Conservation (phyloP, 106 monocot genomes). For the Apostasia shenzhenica region DNA sequence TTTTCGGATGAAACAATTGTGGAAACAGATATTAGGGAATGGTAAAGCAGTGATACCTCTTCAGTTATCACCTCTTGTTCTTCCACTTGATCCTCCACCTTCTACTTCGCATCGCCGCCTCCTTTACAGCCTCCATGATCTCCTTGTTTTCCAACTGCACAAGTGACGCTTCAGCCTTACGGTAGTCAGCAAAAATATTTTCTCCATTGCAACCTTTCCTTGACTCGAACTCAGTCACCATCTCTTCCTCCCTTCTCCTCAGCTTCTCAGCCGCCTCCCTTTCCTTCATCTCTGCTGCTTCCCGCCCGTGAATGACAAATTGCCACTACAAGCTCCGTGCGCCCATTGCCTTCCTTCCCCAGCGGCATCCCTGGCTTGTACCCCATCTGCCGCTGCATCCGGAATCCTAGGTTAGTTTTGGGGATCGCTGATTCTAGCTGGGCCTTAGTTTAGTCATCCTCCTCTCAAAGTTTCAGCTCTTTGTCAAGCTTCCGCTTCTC, state of each 20-base stretch:
- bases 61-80: constrained; percentile 48
- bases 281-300: constrained; percentile 40
- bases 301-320: constrained; percentile 85
- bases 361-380: constrained; percentile 61
- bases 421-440: constrained; percentile 62
- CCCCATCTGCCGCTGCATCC: constrained; percentile 81
- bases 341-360: constrained; percentile 47
- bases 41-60: constrained; percentile 38
- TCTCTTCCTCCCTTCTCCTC: constrained; percentile 36
- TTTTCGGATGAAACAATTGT: too few species aligned
- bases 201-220: constrained; percentile 62
- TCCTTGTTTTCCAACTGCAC: constrained; percentile 84
- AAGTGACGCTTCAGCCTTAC: constrained; percentile 75
- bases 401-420: constrained; percentile 75
- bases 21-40: too few species aligned
- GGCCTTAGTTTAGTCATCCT: constrained; percentile 66
- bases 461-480: constrained; percentile 60
- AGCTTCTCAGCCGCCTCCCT: constrained; percentile 39
- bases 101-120: constrained; percentile 25
- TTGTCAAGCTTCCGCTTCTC: constrained; percentile 59
- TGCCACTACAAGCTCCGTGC: constrained; percentile 60
- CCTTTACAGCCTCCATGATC: constrained; percentile 31
- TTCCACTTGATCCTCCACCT: constrained; percentile 10
- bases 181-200: constrained; percentile 40
- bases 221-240: constrained; percentile 61